phyloP scores from a whole-genome alignment of 257 asterid genomes.

The Nicotiana otophora region DNA sequence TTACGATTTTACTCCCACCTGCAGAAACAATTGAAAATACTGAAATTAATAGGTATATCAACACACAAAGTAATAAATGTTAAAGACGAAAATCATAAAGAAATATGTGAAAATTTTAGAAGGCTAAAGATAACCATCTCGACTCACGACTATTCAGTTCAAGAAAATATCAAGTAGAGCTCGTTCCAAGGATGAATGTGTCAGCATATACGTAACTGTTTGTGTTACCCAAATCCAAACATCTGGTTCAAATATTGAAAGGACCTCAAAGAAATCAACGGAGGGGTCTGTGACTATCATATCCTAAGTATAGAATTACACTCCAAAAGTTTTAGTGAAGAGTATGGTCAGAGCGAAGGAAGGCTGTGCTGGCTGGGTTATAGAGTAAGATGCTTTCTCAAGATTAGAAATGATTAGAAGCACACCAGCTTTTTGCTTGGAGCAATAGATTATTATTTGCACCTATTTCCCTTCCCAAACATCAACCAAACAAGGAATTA shows the following conservation, averaged over 20 bases:
- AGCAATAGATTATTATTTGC: background rate
- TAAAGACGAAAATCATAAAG: background rate
- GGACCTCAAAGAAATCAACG: background rate
- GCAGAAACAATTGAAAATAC: slow-evolving; percentile 3
- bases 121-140: background rate
- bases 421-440: background rate
- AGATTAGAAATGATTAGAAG: background rate
- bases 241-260: background rate
- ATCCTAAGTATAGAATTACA: background rate
- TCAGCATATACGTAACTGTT: background rate
- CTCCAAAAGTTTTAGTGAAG: background rate
- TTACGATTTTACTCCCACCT: slow-evolving; percentile 43
- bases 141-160: background rate
- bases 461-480: background rate
- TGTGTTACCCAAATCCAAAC: background rate
- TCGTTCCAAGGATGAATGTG: background rate
- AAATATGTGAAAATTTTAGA: background rate
- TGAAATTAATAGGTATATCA: background rate
- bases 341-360: background rate
- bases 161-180: background rate
- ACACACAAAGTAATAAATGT: background rate
- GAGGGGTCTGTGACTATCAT: background rate
- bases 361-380: background rate
- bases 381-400: background rate
- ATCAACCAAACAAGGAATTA: background rate